A percentile compares a stretch with the other conserved stretches of the same genome.
Evolutionary conservation across 1,284 basidiomycete species (phyloP).

Genomic region (Ceratobasidium sp.): DNA sequence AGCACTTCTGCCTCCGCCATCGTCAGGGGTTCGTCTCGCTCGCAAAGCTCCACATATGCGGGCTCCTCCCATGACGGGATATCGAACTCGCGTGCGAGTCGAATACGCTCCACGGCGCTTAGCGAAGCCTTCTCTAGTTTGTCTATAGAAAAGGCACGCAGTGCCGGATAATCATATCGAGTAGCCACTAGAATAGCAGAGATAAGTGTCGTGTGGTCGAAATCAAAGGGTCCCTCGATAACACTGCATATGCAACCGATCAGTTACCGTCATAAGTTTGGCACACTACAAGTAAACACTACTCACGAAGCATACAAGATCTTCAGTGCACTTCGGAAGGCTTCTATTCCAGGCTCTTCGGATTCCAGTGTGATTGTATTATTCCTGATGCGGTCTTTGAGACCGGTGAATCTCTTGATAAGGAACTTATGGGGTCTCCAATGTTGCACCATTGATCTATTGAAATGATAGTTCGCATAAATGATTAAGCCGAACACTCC

Average conservation of each 20-base stretch:
- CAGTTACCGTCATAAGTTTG: background rate
- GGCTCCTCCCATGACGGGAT: constrained; percentile 2
- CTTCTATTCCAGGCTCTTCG: background rate
- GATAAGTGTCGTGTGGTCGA: background rate
- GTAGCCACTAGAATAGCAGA: constrained; percentile 1
- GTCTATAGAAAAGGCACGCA: background rate
- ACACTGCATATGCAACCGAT: background rate
- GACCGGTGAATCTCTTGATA: constrained; percentile 14
- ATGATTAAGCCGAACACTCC: background rate
- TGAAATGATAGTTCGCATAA: background rate
- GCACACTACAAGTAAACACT: background rate
- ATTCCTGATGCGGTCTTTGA: constrained; percentile 9
- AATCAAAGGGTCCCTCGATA: background rate
- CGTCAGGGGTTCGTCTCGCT: background rate
- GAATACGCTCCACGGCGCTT: background rate
- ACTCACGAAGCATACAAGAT: constrained; percentile 7
- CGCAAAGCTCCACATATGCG: background rate
- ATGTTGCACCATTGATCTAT: constrained; percentile 14
- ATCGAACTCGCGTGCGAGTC: background rate
- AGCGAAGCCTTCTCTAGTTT: background rate
- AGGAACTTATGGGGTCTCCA: constrained; percentile 22
- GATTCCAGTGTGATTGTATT: background rate
- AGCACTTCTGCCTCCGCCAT: background rate
- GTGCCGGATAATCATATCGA: background rate
- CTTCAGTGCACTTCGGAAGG: background rate